A percentile compares a stretch with the other conserved stretches of the same genome.
Evolutionary conservation across 2,329 filamentous ascomycete genomes (phyloP).

Genomic region (Seiridium cupressi): DNA sequence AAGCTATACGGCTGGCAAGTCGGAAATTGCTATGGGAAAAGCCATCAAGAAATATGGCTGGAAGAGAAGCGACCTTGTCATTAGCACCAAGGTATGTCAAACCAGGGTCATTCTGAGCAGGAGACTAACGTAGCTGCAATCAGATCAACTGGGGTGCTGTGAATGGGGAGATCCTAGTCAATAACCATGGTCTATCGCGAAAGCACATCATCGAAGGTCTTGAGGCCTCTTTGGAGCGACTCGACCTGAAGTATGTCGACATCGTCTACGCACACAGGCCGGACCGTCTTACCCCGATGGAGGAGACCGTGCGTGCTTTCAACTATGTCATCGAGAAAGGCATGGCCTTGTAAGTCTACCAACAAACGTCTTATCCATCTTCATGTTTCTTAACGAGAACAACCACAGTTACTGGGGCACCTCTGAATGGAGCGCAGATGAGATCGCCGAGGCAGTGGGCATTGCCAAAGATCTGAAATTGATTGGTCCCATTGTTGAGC

Average conservation of each 20-base stretch:
- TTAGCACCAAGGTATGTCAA: slow-evolving; percentile 48
- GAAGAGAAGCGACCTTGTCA: slow-evolving; percentile 60
- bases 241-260: slow-evolving; percentile 62
- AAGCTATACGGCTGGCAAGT: slow-evolving; percentile 56
- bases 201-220: slow-evolving; percentile 71
- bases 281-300: slow-evolving; percentile 66
- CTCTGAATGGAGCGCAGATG: slow-evolving; percentile 64
- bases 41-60: slow-evolving; percentile 59
- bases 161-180: slow-evolving; percentile 60
- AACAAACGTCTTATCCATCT: too few species aligned
- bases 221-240: slow-evolving; percentile 54
- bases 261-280: slow-evolving; percentile 68
- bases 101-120: too few species aligned
- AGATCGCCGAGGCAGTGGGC: slow-evolving; percentile 63
- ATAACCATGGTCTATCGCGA: slow-evolving; percentile 65
- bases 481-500: slow-evolving; percentile 64
- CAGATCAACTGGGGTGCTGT: slow-evolving; percentile 62
- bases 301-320: slow-evolving; percentile 69
- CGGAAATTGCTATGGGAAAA: slow-evolving; percentile 61
- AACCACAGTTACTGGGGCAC: slow-evolving; percentile 65
- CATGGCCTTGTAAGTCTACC: slow-evolving; percentile 22
- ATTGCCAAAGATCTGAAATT: slow-evolving; percentile 58
- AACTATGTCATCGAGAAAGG: slow-evolving; percentile 68
- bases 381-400: not conserved
- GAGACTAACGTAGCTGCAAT: slow-evolving; percentile 20